Percentiles rank a stretch among this genome's conserved stretches.
Evolutionary conservation across 2,329 filamentous ascomycete genomes (phyloP).

Genomic region (Botrytis tulipae): DNA sequence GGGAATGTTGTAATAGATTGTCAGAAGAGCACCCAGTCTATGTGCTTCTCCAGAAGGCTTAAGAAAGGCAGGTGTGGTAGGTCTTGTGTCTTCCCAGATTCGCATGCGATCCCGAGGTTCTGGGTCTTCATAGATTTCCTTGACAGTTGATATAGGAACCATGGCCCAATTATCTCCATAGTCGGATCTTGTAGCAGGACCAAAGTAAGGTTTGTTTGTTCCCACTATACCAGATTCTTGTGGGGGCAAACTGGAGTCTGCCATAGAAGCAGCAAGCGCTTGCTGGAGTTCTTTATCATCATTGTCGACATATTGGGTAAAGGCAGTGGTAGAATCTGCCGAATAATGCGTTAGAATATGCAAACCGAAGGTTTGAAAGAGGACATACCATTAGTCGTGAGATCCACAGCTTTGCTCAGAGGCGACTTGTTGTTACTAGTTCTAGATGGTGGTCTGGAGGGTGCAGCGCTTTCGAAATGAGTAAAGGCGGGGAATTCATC

Average conservation of each 20-base stretch:
- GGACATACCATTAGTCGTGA: slow-evolving; percentile 41
- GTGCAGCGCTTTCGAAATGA: slow-evolving; percentile 22
- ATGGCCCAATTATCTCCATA: slow-evolving; percentile 62
- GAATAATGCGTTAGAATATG: not conserved
- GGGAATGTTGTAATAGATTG: slow-evolving; percentile 60
- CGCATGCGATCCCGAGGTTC: slow-evolving; percentile 46
- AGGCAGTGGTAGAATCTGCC: slow-evolving; percentile 32
- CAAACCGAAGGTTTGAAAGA: not conserved
- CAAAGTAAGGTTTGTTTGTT: slow-evolving; percentile 50
- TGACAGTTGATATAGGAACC: slow-evolving; percentile 44
- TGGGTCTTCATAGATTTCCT: slow-evolving; percentile 36
- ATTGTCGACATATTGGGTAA: slow-evolving; percentile 27
- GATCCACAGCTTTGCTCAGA: slow-evolving; percentile 51
- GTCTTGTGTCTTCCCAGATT: slow-evolving; percentile 42
- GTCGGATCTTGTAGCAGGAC: slow-evolving; percentile 55
- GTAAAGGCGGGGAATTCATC: slow-evolving; percentile 19
- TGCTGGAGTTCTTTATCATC: slow-evolving; percentile 55
- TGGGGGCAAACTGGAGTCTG: slow-evolving; percentile 47
- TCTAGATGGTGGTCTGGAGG: slow-evolving; percentile 61
- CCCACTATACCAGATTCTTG: slow-evolving; percentile 53
- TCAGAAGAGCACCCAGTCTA: slow-evolving; percentile 53
- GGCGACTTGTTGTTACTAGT: slow-evolving; percentile 55
- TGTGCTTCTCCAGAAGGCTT: slow-evolving; percentile 41
- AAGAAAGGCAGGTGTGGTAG: slow-evolving; percentile 56
- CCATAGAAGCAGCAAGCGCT: slow-evolving; percentile 55